Conservation (phyloP, 169 alveolate species). For the Plasmodium yoelii region DNA sequence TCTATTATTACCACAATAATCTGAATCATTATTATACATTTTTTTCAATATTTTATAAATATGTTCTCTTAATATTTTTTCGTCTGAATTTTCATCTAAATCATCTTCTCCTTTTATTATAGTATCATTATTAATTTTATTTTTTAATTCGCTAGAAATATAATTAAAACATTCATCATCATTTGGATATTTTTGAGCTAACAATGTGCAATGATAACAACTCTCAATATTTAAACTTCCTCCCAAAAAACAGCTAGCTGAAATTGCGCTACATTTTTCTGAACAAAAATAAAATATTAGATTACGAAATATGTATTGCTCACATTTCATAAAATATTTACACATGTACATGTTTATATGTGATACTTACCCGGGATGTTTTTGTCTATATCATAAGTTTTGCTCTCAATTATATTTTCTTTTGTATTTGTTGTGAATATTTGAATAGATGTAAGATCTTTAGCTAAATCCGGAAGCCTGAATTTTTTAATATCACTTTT, state of each 20-base stretch:
- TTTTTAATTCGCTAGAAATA: slow-evolving; percentile 1
- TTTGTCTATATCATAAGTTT: slow-evolving; percentile 10
- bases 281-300: not conserved
- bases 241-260: slow-evolving; percentile 41
- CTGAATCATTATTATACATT: slow-evolving; percentile 12
- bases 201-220: slow-evolving; percentile 45
- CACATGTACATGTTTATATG: not conserved
- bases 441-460: not conserved
- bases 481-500: slow-evolving; percentile 7
- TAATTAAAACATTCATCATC: slow-evolving; percentile 26
- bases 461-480: slow-evolving; percentile 5
- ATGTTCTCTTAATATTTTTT: slow-evolving; percentile 11
- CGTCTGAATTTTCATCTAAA: not conserved
- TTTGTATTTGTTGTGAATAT: slow-evolving; percentile 8
- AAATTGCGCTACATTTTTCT: slow-evolving; percentile 10
- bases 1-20: not conserved
- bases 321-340: no score
- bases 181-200: slow-evolving; percentile 3
- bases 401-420: slow-evolving; percentile 13
- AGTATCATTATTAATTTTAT: not conserved
- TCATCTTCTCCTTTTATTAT: slow-evolving; percentile 13
- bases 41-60: slow-evolving; percentile 22
- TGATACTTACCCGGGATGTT: slow-evolving; percentile 17
- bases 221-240: slow-evolving; percentile 34
- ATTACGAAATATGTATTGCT: not conserved